Conservation (phyloP, 495 filamentous ascomycete genomes). For the Elaphomyces granulatus region DNA sequence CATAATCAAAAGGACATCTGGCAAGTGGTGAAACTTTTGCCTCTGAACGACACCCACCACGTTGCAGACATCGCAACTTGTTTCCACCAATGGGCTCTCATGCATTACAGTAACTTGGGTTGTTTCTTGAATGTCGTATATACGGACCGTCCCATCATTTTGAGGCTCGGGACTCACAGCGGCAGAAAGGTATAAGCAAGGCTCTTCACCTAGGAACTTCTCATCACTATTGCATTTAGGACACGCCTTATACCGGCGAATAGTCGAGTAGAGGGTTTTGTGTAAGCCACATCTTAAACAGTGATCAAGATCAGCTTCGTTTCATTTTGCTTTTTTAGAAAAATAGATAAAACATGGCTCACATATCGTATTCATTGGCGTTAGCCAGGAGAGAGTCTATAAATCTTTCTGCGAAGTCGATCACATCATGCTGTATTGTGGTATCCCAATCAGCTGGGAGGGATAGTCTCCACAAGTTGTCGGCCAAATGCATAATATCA, state of each 20-base stretch:
- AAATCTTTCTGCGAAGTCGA: constrained; percentile 14
- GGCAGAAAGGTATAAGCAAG: no score
- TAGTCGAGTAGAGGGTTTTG: neutral
- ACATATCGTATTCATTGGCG: no score
- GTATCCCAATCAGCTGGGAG: neutral
- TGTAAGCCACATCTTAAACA: neutral
- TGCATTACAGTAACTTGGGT: no score
- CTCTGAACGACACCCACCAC: no score
- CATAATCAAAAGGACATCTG: constrained; percentile 10
- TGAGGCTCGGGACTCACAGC: no score
- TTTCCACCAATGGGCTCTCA: no score
- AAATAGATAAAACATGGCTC: constrained; percentile 9
- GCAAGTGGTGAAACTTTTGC: constrained; percentile 2
- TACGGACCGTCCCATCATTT: no score
- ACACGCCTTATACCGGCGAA: neutral
- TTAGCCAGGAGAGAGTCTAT: no score
- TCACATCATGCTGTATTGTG: constrained; percentile 13
- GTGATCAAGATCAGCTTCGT: neutral
- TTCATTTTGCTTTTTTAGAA: neutral
- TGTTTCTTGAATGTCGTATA: no score
- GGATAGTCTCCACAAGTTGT: constrained; percentile 1
- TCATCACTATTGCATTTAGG: neutral
- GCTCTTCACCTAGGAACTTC: no score
- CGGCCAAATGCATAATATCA: neutral
- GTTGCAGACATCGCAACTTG: no score